Evolutionary conservation across 805 yeast species (phyloP).

Genomic region (Candida awuae): DNA sequence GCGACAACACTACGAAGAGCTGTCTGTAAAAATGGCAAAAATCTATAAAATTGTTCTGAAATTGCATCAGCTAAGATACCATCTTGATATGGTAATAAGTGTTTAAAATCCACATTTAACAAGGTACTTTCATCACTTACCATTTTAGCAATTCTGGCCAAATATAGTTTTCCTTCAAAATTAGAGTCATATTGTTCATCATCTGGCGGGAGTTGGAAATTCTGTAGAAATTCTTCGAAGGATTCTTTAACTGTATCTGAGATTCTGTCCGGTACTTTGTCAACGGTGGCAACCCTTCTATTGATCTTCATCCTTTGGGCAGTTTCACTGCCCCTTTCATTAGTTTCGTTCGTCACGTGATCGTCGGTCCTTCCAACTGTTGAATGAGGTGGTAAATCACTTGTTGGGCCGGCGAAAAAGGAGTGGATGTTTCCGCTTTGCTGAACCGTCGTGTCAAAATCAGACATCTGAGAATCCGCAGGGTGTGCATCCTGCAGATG

Average conservation of each 20-base stretch:
- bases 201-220: conserved; percentile 38
- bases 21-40: conserved; percentile 71
- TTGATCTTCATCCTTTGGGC: conserved; percentile 7
- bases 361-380: conserved; percentile 2
- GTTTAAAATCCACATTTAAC: conserved; percentile 77
- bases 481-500: conserved; percentile 12
- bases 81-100: conserved; percentile 64
- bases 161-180: conserved; percentile 52
- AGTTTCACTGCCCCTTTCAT: conserved; percentile 1
- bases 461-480: conserved; percentile 16
- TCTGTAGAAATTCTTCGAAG: conserved; percentile 76
- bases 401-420: conserved; percentile 11
- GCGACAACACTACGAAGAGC: conserved; percentile 70
- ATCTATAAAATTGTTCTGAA: conserved; percentile 85
- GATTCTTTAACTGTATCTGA: conserved; percentile 92
- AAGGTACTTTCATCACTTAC: conserved; percentile 67
- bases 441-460: conserved; percentile 15
- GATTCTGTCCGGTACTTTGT: conserved; percentile 82
- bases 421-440: conserved; percentile 9
- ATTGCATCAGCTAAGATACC: conserved; percentile 88
- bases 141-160: conserved; percentile 78
- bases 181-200: conserved; percentile 29
- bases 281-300: conserved; percentile 56
- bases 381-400: conserved; percentile 4
- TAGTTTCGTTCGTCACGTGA: background rate